Evolutionary conservation across 2,329 filamentous ascomycete genomes (phyloP).

Genomic region (Passalora sequoiae): DNA sequence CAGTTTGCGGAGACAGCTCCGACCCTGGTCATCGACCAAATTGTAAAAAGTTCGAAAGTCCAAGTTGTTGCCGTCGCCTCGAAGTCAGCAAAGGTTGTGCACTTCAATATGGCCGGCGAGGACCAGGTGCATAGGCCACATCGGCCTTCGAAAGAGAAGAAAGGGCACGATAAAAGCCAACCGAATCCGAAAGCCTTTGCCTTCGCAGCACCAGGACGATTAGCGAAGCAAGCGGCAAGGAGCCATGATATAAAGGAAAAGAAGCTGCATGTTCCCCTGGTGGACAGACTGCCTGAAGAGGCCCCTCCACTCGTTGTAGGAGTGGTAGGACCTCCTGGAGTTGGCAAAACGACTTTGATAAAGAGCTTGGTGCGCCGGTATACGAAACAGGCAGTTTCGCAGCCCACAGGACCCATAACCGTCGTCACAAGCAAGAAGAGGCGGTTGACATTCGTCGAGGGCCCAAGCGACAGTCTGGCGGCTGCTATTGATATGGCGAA

Average conservation of each 20-base stretch:
- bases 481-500: constrained; percentile 97
- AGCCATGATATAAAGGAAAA: constrained; percentile 87
- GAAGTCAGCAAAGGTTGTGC: too few species aligned
- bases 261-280: constrained; percentile 88
- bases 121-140: constrained; percentile 81
- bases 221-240: constrained; percentile 68
- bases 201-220: constrained; percentile 72
- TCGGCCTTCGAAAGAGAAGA: constrained; percentile 83
- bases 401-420: constrained; percentile 86
- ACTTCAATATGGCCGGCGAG: constrained; percentile 30
- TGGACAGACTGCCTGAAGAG: constrained; percentile 93
- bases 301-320: constrained; percentile 87
- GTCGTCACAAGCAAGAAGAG: constrained; percentile 95
- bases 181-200: constrained; percentile 88
- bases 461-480: constrained; percentile 85
- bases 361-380: constrained; percentile 93
- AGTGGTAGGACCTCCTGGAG: constrained; percentile 90
- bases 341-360: constrained; percentile 88
- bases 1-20: too few species aligned
- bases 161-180: constrained; percentile 58
- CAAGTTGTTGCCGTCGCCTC: too few species aligned
- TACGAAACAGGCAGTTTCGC: constrained; percentile 87
- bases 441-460: constrained; percentile 91
- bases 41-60: too few species aligned
- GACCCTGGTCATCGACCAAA: too few species aligned